Evolutionary conservation across 2,329 filamentous ascomycete species (phyloP), one percentile per base, ranked within the genome.

Genomic region (Neonectria faginata): DNA sequence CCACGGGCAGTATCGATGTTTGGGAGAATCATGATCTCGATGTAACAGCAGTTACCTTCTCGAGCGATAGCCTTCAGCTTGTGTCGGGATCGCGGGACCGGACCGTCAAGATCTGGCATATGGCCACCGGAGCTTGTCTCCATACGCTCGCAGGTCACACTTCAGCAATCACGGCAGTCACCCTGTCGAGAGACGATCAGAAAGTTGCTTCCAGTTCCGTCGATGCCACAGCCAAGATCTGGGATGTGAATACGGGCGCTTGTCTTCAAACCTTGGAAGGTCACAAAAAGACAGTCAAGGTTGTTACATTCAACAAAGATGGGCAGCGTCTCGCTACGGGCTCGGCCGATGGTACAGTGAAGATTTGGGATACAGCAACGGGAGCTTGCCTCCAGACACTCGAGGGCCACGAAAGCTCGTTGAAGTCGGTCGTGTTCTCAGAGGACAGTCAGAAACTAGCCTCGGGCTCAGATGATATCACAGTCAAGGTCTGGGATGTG

Each of bases 401-500:
- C 1, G 29, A 51, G 29, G 48, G 48, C 5, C 48, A 51, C 22
- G n/a, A 11, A 14, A 31, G n/a, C 11, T 22, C n/a, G 1, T 7
- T 57, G 12, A 22, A 33, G 3, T 39, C 18, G 1, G 20, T 57
- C 7, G 42, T 14, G 14, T 72, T 74, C 64, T 69, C 68, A 3
- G 6, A 5, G 0, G 50, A 54, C 22, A 8, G n/a, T 10, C 29
- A 22, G 16, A 33, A 9, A 2, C 14, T 62, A 1, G 62, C 62
- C 29, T 58, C 54, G 22, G 31, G 22, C 4, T 39, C 39, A 41
- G n/a, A 14, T 6, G 56, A 58, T 27, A 16, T 10, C 7, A 42
- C 33, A 6, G 20, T 58, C 22, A 58, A 51, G 22, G 6, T 70
- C 36, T 70, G 67, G 67, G 63, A 67, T 27, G 27, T 36, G 20